Evolutionary conservation across 768 basidiomycete genomes (phyloP).

Genomic region (Chalciporus sphaerocephalus): DNA sequence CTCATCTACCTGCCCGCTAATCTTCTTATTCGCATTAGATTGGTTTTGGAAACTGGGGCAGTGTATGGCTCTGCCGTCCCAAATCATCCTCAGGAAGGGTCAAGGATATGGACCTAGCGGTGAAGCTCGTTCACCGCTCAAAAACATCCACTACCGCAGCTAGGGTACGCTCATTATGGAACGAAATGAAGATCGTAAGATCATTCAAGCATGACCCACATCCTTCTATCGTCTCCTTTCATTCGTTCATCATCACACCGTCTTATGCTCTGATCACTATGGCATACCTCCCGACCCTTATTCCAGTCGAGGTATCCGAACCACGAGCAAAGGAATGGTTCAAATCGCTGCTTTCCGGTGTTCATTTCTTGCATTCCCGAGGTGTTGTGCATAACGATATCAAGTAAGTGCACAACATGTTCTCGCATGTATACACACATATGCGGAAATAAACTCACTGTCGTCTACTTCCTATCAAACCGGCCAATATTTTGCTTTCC

Average conservation of each 20-base stretch:
- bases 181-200: constrained; percentile 95
- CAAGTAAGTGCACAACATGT: constrained; percentile 57
- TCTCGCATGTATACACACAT: neutral
- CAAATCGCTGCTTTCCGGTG: constrained; percentile 70
- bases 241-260: constrained; percentile 90
- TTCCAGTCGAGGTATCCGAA: constrained; percentile 87
- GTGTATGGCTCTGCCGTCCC: constrained; percentile 76
- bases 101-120: constrained; percentile 61
- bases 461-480: constrained; percentile 41
- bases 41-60: constrained; percentile 92
- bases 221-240: constrained; percentile 88
- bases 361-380: constrained; percentile 77
- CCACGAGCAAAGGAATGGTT: constrained; percentile 77
- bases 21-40: constrained; percentile 45
- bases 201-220: constrained; percentile 81
- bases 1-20: neutral
- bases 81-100: constrained; percentile 45
- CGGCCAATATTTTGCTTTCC: constrained; percentile 89
- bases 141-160: constrained; percentile 84
- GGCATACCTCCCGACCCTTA: constrained; percentile 79
- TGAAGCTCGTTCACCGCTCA: constrained; percentile 87
- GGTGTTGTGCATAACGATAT: constrained; percentile 93
- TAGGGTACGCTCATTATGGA: constrained; percentile 89
- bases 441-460: neutral
- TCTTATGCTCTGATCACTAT: constrained; percentile 90